Evolutionary conservation across 2,329 filamentous ascomycete genomes (phyloP), one percentile per base, ranked within the genome.

Genomic region (Beauveria brongniartii): DNA sequence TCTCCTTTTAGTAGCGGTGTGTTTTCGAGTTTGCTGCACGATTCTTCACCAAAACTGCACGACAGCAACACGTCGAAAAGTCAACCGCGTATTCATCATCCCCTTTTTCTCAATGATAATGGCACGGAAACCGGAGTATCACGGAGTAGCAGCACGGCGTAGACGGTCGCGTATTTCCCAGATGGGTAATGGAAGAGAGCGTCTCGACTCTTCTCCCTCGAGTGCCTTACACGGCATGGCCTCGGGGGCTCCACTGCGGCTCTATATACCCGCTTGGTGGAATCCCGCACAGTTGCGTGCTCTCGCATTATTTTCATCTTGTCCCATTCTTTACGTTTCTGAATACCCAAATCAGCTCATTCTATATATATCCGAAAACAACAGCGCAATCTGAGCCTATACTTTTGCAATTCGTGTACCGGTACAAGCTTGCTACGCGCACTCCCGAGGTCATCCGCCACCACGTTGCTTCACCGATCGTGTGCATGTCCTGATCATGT

Each of bases 301-400:
- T 40, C 30, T 41, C 20, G 30, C 28, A 48, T 40, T 28, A 40
- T 50, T 50, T 16, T 24, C 4, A 7, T 20, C 22, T n/a, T 40
- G 44, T 46, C 30, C 46, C 46, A 48, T 57, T 57, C n/a, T 57
- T 57, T 57, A 57, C 55, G 43, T 50, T 55, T 47, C n/a, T n/a
- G 26, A 55, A 55, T 37, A 6, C n/a, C 6, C 14, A 37, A 47
- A 55, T 55, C 54, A 55, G 55, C 55, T 57, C 55, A 57, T 50
- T 50, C 30, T 57, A 46, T 26, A 40, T 20, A 50, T 20, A 16
- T 55, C 40, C 18, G 24, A 26, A 22, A 28, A 8, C 16, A 44
- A 28, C 24, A 26, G 20, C 40, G 37, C 40, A 44, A 55, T 26
- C 20, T 18, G 6, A 14, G 24, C 37, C 37, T 55, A 7, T 14